Conservation (phyloP, 106 monocot species). For the Dendrobium chrysotoxum region DNA sequence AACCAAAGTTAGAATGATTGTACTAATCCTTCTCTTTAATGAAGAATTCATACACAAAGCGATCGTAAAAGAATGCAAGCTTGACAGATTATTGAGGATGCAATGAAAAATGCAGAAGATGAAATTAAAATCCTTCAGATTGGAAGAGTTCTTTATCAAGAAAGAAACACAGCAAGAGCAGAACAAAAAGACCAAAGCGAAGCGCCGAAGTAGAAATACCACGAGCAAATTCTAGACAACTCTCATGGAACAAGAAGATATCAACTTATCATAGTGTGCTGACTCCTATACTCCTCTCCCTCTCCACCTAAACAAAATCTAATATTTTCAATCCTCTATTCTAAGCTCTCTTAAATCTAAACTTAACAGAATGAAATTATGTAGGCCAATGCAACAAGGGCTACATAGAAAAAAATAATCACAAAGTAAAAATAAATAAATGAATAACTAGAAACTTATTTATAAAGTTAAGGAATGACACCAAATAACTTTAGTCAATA, state of each 20-base stretch:
- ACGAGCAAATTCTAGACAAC: not conserved
- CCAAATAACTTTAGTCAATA: too few species aligned
- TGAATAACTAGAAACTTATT: too few species aligned
- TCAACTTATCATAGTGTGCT: not conserved
- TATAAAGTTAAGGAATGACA: too few species aligned
- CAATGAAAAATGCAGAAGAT: too few species aligned
- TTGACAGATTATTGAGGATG: too few species aligned
- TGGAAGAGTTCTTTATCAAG: not conserved
- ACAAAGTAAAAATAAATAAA: not conserved
- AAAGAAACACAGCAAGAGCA: not conserved
- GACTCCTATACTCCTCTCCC: not conserved
- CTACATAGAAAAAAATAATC: too few species aligned
- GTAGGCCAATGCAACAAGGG: not conserved
- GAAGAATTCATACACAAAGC: too few species aligned
- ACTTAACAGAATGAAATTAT: not conserved
- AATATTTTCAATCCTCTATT: not conserved
- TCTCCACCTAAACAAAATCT: not conserved
- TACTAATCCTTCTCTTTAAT: too few species aligned
- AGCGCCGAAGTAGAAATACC: not conserved
- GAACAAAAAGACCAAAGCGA: not conserved
- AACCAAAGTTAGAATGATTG: too few species aligned
- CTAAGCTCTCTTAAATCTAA: not conserved
- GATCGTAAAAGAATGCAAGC: too few species aligned
- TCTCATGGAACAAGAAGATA: not conserved
- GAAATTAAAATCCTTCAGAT: not conserved